These are phyloP conservation scores for Rhizopogon vulgaris DNA, from an alignment of 768 basidiomycete genomes.

Conservation along the genomic window DNA sequence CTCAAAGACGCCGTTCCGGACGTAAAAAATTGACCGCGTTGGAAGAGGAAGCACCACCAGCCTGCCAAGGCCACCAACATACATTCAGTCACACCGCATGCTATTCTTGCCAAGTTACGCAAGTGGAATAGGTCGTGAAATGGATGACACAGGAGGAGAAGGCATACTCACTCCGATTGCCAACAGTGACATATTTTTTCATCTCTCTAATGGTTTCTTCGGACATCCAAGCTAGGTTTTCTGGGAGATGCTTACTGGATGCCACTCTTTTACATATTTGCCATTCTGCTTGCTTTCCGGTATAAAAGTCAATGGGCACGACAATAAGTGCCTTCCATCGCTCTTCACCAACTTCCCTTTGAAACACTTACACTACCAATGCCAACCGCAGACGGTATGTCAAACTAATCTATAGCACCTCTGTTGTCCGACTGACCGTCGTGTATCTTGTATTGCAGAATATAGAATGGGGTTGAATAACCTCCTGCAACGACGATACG, in stretches of 20 bases:
- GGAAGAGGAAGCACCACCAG: background rate
- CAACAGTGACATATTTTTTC: background rate
- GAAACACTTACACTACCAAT: background rate
- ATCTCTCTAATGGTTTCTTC: no score
- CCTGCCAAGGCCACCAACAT: no score
- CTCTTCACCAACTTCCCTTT: background rate
- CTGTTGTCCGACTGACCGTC: background rate
- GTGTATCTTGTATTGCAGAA: background rate
- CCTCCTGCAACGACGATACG: conserved; percentile 26
- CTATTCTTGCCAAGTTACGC: background rate
- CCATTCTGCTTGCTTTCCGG: background rate
- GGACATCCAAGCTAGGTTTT: background rate
- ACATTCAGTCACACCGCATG: background rate
- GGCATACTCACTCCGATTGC: no score
- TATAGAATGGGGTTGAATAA: conserved; percentile 22
- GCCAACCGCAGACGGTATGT: background rate
- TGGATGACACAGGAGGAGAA: background rate
- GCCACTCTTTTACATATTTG: background rate
- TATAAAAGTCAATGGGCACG: background rate
- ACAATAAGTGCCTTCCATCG: background rate
- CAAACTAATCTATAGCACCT: background rate
- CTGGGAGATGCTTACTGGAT: no score
- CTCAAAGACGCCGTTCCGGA: background rate
- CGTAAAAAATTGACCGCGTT: background rate
- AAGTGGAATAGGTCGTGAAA: background rate